Evolutionary conservation across 202 grass and related monocot genomes (phyloP).

Genomic region (Musa balbisiana): DNA sequence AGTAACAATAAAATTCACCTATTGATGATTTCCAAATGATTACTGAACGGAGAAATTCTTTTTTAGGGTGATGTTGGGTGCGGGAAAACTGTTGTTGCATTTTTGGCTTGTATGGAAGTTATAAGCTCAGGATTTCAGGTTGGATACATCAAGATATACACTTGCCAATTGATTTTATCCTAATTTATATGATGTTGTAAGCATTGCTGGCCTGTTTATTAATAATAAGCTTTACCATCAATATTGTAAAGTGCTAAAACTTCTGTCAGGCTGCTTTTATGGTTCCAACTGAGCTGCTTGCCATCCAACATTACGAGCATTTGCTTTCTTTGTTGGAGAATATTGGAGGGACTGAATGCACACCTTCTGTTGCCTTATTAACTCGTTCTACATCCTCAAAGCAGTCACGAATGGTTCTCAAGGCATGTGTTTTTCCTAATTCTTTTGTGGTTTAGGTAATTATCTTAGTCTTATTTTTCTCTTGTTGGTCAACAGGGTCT

Average conservation of each 20-base stretch:
- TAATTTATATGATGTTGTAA: neutral
- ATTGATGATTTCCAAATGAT: neutral
- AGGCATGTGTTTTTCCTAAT: conserved; percentile 43
- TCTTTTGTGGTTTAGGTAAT: conserved; percentile 13
- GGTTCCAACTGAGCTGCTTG: conserved; percentile 91
- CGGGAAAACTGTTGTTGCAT: conserved; percentile 91
- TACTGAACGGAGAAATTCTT: conserved; percentile 3
- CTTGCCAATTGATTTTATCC: neutral
- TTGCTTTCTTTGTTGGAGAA: conserved; percentile 67
- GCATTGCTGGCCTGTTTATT: neutral
- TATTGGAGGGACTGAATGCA: conserved; percentile 50
- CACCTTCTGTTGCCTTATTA: conserved; percentile 73
- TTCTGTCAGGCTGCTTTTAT: conserved; percentile 77
- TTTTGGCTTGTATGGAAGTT: conserved; percentile 92
- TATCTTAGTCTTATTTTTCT: neutral
- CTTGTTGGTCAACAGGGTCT: conserved; percentile 47
- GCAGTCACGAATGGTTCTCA: conserved; percentile 62
- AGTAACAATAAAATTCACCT: neutral
- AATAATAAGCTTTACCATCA: neutral
- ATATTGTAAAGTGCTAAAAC: neutral
- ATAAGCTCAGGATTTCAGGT: conserved; percentile 94
- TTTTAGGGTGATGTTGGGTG: conserved; percentile 94
- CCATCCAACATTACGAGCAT: conserved; percentile 69
- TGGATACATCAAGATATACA: neutral
- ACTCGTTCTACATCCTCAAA: conserved; percentile 77